phyloP scores from a whole-genome alignment of 2,329 filamentous ascomycete species.

The Colletotrichum sp. region DNA sequence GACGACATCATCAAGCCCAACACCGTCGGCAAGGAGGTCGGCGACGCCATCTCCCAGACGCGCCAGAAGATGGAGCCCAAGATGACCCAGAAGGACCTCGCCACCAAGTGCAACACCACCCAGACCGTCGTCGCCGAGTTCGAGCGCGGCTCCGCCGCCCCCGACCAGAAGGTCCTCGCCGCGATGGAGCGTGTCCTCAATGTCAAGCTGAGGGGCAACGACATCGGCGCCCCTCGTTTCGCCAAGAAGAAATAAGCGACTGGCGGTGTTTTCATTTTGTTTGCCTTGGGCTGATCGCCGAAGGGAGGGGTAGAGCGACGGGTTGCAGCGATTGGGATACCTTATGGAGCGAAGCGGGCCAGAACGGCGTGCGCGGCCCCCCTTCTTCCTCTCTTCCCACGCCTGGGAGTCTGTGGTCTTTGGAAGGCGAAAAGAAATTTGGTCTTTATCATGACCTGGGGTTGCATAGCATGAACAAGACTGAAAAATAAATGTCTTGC shows the following conservation, averaged over 20 bases:
- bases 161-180: constrained; percentile 82
- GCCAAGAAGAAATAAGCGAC: constrained; percentile 66
- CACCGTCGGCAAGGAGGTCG: constrained; percentile 81
- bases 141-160: constrained; percentile 78
- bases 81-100: constrained; percentile 91
- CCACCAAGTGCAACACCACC: constrained; percentile 89
- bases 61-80: constrained; percentile 86
- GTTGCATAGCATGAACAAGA: constrained; percentile 19
- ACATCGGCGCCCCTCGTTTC: constrained; percentile 86
- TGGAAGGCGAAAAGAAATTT: neutral
- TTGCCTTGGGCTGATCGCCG: neutral
- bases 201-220: constrained; percentile 82
- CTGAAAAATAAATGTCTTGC: constrained; percentile 6
- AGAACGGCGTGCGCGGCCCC: neutral
- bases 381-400: neutral
- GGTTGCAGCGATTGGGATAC: neutral
- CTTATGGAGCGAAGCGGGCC: neutral
- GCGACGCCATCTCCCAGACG: constrained; percentile 80
- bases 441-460: constrained; percentile 1
- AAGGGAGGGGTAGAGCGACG: neutral
- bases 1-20: constrained; percentile 99
- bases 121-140: constrained; percentile 81
- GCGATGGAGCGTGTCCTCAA: constrained; percentile 86
- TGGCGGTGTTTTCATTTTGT: neutral
- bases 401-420: constrained; percentile 15